phyloP scores from a whole-genome alignment of 2,329 filamentous ascomycete genomes.

The Fusarium bulbicola region DNA sequence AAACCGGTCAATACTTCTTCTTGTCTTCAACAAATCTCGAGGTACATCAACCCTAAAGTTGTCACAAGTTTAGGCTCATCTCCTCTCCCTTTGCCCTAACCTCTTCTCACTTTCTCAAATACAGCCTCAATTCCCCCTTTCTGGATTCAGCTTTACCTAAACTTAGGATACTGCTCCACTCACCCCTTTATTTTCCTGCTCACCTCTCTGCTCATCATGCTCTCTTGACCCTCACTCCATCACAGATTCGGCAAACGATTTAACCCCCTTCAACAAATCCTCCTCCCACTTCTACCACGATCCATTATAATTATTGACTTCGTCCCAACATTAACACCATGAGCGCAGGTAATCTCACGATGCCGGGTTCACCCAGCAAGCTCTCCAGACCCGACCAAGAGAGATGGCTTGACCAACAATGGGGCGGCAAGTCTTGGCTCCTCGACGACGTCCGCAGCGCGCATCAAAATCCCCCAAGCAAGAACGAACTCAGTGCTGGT shows the following conservation, averaged over 20 bases:
- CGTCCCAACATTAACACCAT: neutral
- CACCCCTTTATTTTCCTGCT: neutral
- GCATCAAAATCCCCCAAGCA: neutral
- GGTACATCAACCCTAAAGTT: neutral
- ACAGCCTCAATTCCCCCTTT: neutral
- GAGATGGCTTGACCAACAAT: neutral
- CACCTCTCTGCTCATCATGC: neutral
- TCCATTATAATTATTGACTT: neutral
- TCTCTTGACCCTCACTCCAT: neutral
- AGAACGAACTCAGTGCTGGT: neutral
- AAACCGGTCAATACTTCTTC: no score
- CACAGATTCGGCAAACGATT: neutral
- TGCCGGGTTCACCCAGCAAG: neutral
- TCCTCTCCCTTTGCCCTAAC: neutral
- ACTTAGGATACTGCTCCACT: neutral
- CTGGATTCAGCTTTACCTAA: neutral
- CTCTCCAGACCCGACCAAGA: accelerated
- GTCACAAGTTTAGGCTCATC: neutral
- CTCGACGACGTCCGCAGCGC: neutral
- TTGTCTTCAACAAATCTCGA: neutral
- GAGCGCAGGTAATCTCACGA: neutral
- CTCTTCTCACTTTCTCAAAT: neutral
- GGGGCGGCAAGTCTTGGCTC: neutral
- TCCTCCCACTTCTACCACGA: no score
- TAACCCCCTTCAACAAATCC: no score